Conservation (phyloP, 2,329 filamentous ascomycete species). For the Grosmannia serpens region DNA sequence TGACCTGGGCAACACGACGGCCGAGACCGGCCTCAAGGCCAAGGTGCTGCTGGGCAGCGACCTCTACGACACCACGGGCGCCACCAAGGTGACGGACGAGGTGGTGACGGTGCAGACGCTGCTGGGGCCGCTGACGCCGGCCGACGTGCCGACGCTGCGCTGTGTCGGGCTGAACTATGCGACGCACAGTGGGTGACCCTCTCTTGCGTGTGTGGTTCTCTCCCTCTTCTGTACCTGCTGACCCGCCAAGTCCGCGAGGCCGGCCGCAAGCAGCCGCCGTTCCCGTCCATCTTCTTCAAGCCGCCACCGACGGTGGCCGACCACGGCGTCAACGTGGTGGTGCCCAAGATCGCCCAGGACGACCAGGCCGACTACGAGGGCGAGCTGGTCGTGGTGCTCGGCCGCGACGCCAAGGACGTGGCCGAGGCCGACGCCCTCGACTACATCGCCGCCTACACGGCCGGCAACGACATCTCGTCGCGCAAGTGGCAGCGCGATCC, state of each 20-base stretch:
- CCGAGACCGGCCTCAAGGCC: constrained; percentile 36
- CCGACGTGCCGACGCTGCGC: constrained; percentile 42
- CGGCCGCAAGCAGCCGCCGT: constrained; percentile 35
- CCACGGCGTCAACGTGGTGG: constrained; percentile 25
- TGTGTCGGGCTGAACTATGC: constrained; percentile 51
- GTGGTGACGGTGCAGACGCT: constrained; percentile 40
- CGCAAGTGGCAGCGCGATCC: constrained; percentile 37
- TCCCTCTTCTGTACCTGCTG: not conserved
- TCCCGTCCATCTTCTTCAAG: constrained; percentile 40
- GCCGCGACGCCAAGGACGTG: constrained; percentile 27
- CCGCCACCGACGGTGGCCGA: constrained; percentile 26
- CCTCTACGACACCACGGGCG: constrained; percentile 32
- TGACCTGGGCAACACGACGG: constrained; percentile 36
- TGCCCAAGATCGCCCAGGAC: constrained; percentile 36
- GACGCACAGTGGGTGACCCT: constrained; percentile 30
- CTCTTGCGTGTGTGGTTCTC: not conserved
- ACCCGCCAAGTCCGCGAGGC: constrained; percentile 36
- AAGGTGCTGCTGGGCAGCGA: constrained; percentile 38
- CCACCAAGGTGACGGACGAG: constrained; percentile 40
- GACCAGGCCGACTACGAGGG: constrained; percentile 27
- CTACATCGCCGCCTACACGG: constrained; percentile 42
- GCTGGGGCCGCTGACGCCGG: constrained; percentile 36
- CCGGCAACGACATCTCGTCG: constrained; percentile 42
- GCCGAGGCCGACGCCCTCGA: constrained; percentile 27
- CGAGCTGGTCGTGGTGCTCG: constrained; percentile 20